Conservation (phyloP, 805 yeast species). For the Wickerhamiella vanderwaltii region DNA sequence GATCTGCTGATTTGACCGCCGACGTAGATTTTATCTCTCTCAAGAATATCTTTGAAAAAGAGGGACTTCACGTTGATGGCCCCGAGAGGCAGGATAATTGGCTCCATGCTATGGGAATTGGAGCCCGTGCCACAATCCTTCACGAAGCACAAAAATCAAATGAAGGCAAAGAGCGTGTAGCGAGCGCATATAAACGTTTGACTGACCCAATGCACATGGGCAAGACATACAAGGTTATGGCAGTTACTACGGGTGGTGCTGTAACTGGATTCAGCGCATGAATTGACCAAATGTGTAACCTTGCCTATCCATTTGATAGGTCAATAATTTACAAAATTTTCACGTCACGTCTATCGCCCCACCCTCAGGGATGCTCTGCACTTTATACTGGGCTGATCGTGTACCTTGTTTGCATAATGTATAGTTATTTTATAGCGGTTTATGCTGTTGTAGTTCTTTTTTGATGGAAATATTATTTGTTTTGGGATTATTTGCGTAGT, state of each 20-base stretch:
- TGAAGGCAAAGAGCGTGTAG: conserved; percentile 41
- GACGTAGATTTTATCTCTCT: conserved; percentile 72
- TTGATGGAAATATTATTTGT: no score
- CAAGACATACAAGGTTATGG: conserved; percentile 57
- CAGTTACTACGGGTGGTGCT: conserved; percentile 27
- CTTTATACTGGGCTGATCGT: no score
- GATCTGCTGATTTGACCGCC: conserved; percentile 67
- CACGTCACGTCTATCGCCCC: no score
- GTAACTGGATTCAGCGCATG: conserved; percentile 5
- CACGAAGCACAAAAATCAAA: conserved; percentile 32
- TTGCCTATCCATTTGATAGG: no score
- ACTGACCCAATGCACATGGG: conserved; percentile 67
- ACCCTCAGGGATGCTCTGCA: no score
- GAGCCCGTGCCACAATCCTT: conserved; percentile 43
- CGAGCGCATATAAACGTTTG: conserved; percentile 47
- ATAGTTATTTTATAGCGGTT: no score
- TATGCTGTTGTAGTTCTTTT: no score
- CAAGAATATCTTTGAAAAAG: conserved; percentile 25
- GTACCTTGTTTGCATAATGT: no score
- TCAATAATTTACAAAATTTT: no score
- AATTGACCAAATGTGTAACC: no score
- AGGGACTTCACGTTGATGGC: conserved; percentile 33
- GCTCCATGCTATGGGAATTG: conserved; percentile 64
- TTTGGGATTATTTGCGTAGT: no score
- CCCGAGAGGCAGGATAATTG: conserved; percentile 71